A percentile compares a stretch with the other conserved stretches of the same genome.
Conservation (phyloP, 768 basidiomycete genomes). For the Tylopilus intermedius region DNA sequence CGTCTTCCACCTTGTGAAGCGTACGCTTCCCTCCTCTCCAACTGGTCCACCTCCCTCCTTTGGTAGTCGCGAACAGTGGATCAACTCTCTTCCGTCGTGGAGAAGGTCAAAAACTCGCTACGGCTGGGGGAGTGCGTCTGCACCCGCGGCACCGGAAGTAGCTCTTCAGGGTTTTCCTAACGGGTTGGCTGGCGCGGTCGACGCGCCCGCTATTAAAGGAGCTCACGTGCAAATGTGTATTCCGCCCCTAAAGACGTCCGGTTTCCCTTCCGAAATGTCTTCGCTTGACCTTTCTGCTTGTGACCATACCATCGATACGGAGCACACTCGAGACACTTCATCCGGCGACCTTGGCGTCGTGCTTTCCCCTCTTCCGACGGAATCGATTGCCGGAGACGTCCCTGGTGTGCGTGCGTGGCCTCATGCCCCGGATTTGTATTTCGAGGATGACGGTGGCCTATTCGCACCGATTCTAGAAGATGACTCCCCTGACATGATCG, state of each 20-base stretch:
- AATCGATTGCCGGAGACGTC: conserved; percentile 5
- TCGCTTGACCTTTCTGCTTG: conserved; percentile 25
- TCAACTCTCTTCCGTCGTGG: conserved; percentile 66
- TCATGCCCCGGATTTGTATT: conserved; percentile 14
- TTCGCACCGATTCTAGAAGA: conserved; percentile 66
- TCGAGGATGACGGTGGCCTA: conserved; percentile 30
- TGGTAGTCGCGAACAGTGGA: conserved; percentile 69
- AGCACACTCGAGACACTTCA: not conserved
- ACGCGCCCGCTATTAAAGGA: conserved; percentile 84
- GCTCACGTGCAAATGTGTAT: conserved; percentile 76
- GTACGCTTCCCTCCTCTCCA: conserved; percentile 56
- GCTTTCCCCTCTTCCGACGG: conserved; percentile 10
- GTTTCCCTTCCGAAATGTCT: conserved; percentile 13
- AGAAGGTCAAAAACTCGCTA: conserved; percentile 62
- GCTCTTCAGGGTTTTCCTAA: conserved; percentile 56
- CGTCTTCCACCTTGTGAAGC: conserved; percentile 50
- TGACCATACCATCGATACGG: conserved; percentile 18
- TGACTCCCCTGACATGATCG: conserved; percentile 51
- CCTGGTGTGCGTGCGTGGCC: conserved; percentile 15
- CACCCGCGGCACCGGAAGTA: conserved; percentile 4
- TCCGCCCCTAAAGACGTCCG: conserved; percentile 56
- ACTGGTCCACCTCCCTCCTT: conserved; percentile 60
- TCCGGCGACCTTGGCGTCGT: not conserved
- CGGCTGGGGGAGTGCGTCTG: conserved; percentile 55
- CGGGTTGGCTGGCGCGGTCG: conserved; percentile 73